Conservation (phyloP, 2,329 filamentous ascomycete genomes). For the Epichloe brachyelytri region DNA sequence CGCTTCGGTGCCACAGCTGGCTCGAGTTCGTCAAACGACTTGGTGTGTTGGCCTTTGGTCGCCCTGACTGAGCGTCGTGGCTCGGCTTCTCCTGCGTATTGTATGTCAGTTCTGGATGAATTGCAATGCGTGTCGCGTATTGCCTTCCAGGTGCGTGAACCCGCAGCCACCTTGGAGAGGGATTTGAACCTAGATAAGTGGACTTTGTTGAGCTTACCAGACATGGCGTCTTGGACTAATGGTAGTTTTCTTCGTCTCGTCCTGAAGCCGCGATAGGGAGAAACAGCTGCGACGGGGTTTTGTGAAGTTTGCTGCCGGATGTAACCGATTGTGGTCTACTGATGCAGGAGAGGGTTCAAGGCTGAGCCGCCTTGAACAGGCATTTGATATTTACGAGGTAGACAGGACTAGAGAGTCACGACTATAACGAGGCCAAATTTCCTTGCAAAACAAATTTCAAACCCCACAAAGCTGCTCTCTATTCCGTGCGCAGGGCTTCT, state of each 20-base stretch:
- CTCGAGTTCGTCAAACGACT: constrained; percentile 69
- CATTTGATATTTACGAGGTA: constrained; percentile 21
- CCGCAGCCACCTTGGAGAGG: background rate
- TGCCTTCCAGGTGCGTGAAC: background rate
- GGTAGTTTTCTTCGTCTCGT: background rate
- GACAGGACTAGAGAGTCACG: constrained; percentile 20
- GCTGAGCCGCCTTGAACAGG: constrained; percentile 13
- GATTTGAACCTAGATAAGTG: background rate
- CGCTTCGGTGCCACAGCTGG: constrained; percentile 40
- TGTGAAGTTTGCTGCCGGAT: constrained; percentile 7
- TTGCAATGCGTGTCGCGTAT: constrained; percentile 1
- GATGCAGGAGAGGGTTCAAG: constrained; percentile 13
- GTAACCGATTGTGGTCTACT: constrained; percentile 13
- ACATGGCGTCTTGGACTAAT: constrained; percentile 14
- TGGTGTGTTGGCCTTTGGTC: constrained; percentile 91
- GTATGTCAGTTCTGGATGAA: constrained; percentile 7
- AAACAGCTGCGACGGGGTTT: background rate
- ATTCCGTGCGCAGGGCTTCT: constrained; percentile 1
- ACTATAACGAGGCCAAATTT: constrained; percentile 17
- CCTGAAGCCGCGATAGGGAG: background rate
- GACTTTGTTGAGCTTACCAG: constrained; percentile 19
- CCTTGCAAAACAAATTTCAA: constrained; percentile 1
- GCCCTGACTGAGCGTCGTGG: constrained; percentile 87
- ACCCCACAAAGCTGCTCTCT: background rate
- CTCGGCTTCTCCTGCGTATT: constrained; percentile 44